Base-by-base conservation (phyloP, 2,329 filamentous ascomycete genomes). In the Hirsutella thompsonii region DNA sequence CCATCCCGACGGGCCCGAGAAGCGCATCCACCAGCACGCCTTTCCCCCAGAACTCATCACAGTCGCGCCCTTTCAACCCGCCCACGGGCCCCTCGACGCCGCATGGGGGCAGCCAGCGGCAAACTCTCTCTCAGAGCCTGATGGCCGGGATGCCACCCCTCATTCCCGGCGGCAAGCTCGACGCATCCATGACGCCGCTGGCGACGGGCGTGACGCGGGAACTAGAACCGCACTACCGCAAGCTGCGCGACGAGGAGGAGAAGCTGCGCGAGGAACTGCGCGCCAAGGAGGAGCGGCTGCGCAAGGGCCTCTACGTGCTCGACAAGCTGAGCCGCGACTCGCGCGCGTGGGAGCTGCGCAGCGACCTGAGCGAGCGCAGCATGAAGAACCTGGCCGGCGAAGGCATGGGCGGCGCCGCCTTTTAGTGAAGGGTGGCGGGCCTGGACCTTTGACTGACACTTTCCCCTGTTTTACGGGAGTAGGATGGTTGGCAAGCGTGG, bases 181-280 rank as follows among this genome's bases (percentile, higher is more conserved):
- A 76, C 44, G 63, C 68, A 1, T 54, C 60, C 16, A 59, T 68
- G 49, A 53, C 63, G 2, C 62, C 69, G 2, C 49, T 70, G 34
- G 61, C 62, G 4, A 42, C 59, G 1, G 70, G 72, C 14, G 67
- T 76, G 20, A 63, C 67, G 26, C 66, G 68, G 10, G 74, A 78
- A 35, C 56, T 75, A 14, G 71, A 75, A 46, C 54, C 64, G n/a
- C 70, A 75, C 52, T 69, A 66, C 47, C 61, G 64, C 28, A 71
- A 70, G 44, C 61, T 77, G 10, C 66, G 64, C 43, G 73, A 76
- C 32, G 74, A 79, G 36, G 74, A 77, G 50, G 74, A 77, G 53
- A 69, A 68, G 46, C 50, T 76, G 29, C 64, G 74, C 2, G 65
- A 70, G 34, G 74, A 78, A 40, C 56, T 74, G 23, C 63, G 67